Evolutionary conservation across 2,329 filamentous ascomycete species (phyloP), one percentile per base, ranked within the genome.

Genomic region (Colletotrichum godetiae): DNA sequence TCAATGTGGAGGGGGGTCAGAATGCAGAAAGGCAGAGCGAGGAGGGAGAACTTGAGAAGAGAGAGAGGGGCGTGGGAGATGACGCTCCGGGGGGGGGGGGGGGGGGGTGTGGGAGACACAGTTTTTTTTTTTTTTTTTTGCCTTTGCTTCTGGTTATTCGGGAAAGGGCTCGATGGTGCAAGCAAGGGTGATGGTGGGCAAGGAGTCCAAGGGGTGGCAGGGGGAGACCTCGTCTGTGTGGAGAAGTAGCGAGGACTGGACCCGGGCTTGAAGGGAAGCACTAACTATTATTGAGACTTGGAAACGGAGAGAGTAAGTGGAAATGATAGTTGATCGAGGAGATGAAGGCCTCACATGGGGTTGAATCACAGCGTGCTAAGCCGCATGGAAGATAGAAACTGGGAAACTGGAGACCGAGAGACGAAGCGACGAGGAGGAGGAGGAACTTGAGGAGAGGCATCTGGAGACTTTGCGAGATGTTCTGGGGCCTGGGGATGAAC

Each of bases 91-190:
- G 27, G 27, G 55, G 70, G n/a, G 59, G 60, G 46, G 33, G 66
- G 60, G 27, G 27, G 55, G 70, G n/a, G 59, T 67, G 46, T 61
- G 53, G 15, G 66, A 70, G 55, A 70, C 46, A 56, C 33, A 35
- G 42, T 53, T 57, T 68, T 68, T 63, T 63, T 53, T 59, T 57
- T 68, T 68, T n/a, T 31, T 52, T 62, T 72, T 59, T 65, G 70
- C 70, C 66, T 73, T 61, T 73, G 67, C 70, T 60, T 72, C 65
- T 72, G 62, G 46, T 72, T 63, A 13, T 69, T 73, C 66, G 66
- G 70, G 70, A 56, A 72, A 60, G 70, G 70, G 15, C 65, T 63
- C 31, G 53, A 68, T 68, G 58, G 52, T 68, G 69, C 65, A 73
- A 69, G 70, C 66, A 73, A 73, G 70, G 70, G 59, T 73, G 42